Evolutionary conservation across 176 grass and related monocot genomes (phyloP).

Genomic region (Tuctoria greenei): DNA sequence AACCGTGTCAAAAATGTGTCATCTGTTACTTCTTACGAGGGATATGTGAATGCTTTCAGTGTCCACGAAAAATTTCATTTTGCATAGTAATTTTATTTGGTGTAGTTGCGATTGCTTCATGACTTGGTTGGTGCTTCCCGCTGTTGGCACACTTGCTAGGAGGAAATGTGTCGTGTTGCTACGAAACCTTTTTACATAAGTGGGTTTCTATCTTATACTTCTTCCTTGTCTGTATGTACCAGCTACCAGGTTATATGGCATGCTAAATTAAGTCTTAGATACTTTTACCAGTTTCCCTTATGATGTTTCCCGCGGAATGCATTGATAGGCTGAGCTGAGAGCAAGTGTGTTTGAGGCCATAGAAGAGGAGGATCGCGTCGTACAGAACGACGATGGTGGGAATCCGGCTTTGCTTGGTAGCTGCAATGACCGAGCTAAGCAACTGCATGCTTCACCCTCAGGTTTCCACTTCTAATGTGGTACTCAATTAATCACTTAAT

Average conservation of each 20-base stretch:
- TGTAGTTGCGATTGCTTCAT: not conserved
- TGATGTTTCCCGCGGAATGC: not conserved
- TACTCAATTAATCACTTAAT: not conserved
- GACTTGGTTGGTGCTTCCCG: too few species aligned
- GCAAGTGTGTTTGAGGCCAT: constrained; percentile 92
- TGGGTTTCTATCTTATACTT: too few species aligned
- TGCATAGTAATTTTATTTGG: not conserved
- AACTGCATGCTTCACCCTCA: constrained; percentile 84
- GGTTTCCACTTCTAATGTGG: constrained; percentile 42
- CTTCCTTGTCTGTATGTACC: not conserved
- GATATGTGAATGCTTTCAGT: not conserved
- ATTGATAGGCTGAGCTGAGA: constrained; percentile 72
- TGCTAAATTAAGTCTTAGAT: not conserved
- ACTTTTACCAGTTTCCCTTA: not conserved
- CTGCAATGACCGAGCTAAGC: constrained; percentile 78
- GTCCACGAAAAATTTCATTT: not conserved
- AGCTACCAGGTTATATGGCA: too few species aligned
- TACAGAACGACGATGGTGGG: constrained; percentile 54
- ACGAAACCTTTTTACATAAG: too few species aligned
- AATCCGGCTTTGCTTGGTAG: constrained; percentile 75
- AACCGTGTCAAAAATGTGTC: too few species aligned
- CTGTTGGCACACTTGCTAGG: not conserved
- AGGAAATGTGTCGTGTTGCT: not conserved
- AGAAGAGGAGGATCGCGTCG: constrained; percentile 75
- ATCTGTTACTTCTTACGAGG: too few species aligned